These are phyloP conservation scores for Suhomyces sp. DNA, from an alignment of 805 yeast genomes.

Conservation along the genomic window DNA sequence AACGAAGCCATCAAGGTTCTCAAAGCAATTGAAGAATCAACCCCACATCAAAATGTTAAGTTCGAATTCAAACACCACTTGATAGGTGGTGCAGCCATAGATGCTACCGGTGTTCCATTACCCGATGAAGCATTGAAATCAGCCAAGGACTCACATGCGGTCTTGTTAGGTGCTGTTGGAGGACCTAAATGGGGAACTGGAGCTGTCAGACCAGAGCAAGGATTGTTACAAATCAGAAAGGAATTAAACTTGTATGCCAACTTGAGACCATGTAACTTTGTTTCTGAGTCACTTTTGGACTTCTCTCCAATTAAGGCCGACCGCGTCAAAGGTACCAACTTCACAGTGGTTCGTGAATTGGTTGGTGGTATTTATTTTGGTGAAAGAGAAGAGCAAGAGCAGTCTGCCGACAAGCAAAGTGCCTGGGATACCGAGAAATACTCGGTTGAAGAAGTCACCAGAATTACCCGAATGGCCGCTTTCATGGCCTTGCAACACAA, in stretches of 20 bases:
- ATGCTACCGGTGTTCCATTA: constrained; percentile 90
- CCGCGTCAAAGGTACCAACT: constrained; percentile 85
- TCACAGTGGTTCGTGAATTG: constrained; percentile 90
- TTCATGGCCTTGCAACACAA: constrained; percentile 88
- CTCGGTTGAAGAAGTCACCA: constrained; percentile 85
- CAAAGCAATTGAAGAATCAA: constrained; percentile 61
- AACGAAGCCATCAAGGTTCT: constrained; percentile 91
- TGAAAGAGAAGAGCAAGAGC: constrained; percentile 88
- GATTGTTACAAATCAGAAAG: constrained; percentile 88
- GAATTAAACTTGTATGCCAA: constrained; percentile 93
- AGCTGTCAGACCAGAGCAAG: constrained; percentile 94
- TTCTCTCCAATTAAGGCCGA: constrained; percentile 86
- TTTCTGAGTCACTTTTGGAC: constrained; percentile 75
- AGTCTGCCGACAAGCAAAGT: constrained; percentile 55
- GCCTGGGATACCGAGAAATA: constrained; percentile 96
- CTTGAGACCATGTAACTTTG: constrained; percentile 94
- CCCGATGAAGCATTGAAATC: constrained; percentile 82
- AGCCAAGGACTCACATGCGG: constrained; percentile 87
- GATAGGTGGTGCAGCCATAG: constrained; percentile 98
- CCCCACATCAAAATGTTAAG: constrained; percentile 43
- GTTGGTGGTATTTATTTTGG: constrained; percentile 99
- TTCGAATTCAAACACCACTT: constrained; percentile 80
- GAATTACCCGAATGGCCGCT: constrained; percentile 98
- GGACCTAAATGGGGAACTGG: constrained; percentile 99
- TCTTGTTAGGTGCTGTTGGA: constrained; percentile 96